These are phyloP conservation scores for Suillus ampliporus DNA, from an alignment of 768 basidiomycete species.

Conservation along the genomic window DNA sequence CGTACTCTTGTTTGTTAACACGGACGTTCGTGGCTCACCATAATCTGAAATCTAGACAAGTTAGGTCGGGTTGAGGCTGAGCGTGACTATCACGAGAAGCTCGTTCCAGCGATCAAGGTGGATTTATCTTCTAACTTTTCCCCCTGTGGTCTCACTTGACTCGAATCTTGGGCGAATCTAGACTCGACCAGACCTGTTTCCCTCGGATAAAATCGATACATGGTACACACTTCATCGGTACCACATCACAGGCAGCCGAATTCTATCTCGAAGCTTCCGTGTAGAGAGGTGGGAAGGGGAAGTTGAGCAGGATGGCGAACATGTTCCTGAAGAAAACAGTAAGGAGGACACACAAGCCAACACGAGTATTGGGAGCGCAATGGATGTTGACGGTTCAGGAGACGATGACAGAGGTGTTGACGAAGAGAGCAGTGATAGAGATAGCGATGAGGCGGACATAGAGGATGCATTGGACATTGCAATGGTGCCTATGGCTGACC, in stretches of 20 bases:
- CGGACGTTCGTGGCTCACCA: conserved; percentile 10
- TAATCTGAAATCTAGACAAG: conserved; percentile 59
- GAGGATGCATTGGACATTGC: conserved; percentile 70
- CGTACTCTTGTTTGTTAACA: background rate
- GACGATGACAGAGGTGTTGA: conserved; percentile 23
- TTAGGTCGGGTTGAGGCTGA: conserved; percentile 87
- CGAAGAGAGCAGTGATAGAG: conserved; percentile 48
- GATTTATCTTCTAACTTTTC: conserved; percentile 20
- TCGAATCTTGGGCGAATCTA: conserved; percentile 42
- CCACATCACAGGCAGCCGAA: conserved; percentile 90
- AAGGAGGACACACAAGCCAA: conserved; percentile 39
- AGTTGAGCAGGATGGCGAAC: conserved; percentile 24
- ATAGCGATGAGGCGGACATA: conserved; percentile 52
- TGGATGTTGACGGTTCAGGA: conserved; percentile 37
- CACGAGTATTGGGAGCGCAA: conserved; percentile 26
- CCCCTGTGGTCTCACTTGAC: conserved; percentile 1
- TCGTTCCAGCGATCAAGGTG: conserved; percentile 77
- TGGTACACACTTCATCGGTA: conserved; percentile 76
- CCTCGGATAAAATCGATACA: conserved; percentile 43
- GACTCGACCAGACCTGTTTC: conserved; percentile 79
- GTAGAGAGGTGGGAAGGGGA: conserved; percentile 62
- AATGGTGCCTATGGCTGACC: conserved; percentile 97
- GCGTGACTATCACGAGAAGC: conserved; percentile 64
- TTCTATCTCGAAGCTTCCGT: conserved; percentile 91
- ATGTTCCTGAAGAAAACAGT: conserved; percentile 42